phyloP scores from a whole-genome alignment of 2,329 filamentous ascomycete species.

The Monilinia fructigena region DNA sequence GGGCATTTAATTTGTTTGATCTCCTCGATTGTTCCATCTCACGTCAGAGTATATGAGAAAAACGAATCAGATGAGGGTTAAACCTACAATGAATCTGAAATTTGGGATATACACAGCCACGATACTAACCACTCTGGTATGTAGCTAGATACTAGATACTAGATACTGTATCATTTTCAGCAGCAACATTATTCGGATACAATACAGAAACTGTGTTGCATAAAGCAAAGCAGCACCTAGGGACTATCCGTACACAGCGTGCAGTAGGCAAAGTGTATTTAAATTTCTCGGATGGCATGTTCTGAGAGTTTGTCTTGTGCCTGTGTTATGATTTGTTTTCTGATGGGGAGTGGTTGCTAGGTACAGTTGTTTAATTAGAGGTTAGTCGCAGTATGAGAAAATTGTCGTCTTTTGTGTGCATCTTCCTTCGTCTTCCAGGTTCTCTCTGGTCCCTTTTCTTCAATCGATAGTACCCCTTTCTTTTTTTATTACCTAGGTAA shows the following conservation, averaged over 20 bases:
- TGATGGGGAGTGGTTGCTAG: background rate
- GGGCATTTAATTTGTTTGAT: slow-evolving; percentile 17
- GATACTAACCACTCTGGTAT: background rate
- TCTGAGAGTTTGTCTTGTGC: background rate
- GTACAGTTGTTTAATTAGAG: too few relatives aligned
- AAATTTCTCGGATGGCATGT: slow-evolving; percentile 16
- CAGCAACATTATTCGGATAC: slow-evolving; percentile 13
- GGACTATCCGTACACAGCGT: slow-evolving; percentile 7
- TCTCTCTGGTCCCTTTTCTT: background rate
- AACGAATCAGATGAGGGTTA: slow-evolving; percentile 10
- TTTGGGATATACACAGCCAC: slow-evolving; percentile 16
- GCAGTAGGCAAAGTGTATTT: background rate
- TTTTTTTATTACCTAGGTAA: background rate
- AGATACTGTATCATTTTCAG: background rate
- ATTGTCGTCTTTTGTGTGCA: background rate
- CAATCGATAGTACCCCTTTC: background rate
- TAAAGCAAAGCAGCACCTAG: slow-evolving; percentile 8
- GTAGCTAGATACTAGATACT: background rate
- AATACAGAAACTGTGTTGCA: slow-evolving; percentile 17
- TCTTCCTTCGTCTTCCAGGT: background rate
- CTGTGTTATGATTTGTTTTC: background rate
- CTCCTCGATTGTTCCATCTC: slow-evolving; percentile 22
- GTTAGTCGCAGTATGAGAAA: background rate
- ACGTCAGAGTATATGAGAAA: slow-evolving; percentile 16
- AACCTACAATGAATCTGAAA: slow-evolving; percentile 17